Base-by-base conservation (phyloP, 73 alveolate genomes). In the Paramecium primaurelia region DNA sequence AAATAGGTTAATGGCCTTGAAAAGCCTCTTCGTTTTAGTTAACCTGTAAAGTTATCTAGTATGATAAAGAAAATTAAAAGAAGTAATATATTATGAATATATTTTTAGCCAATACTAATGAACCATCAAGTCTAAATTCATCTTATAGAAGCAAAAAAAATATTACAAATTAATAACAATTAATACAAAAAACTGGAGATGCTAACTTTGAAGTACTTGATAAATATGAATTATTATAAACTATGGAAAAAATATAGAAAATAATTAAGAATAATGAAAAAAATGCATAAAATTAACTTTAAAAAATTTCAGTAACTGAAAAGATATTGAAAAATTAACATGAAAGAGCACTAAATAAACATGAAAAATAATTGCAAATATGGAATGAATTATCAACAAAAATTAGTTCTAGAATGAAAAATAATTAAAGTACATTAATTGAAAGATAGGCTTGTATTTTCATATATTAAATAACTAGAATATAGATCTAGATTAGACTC, bases 91-190 rank as follows among this genome's bases (percentile, higher is more conserved):
- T 0, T 64, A 64, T 18, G 14, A 3, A 5, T 54, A 54, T 64
- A 1, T 1, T 64, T 10, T 34, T 64, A 64, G 84, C 84, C 26
- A 64, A 32, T 64, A 28, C 84, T 1, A 64, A 64, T 64, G 84
- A 64, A 64, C 84, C 84, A 64, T 64, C 84, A 64, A 64, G 84
- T 64, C 51, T 64, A 28, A 64, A 64, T 28, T 64, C 84, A 64
- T 28, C 84, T 9, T 64, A 64, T 28, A 64, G 84, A 64, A 64
- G 84, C 47, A 64, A 64, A 64, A 64, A 64, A 64, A 34, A 34
- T 12, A 64, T 32, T 5, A 34, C 7, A 28, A 64, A 22, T 28
- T 32, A 64, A 18, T 28, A 64, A 28, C 16, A 64, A 32, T 3
- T 11, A 8, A 64, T 32, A 8, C 26, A 28, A 26, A 28, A 64